A percentile compares a stretch with the other conserved stretches of the same genome.
These are phyloP conservation scores for Tylopilus rubrobrunneus DNA, from an alignment of 768 basidiomycete genomes.

Conservation along the genomic window DNA sequence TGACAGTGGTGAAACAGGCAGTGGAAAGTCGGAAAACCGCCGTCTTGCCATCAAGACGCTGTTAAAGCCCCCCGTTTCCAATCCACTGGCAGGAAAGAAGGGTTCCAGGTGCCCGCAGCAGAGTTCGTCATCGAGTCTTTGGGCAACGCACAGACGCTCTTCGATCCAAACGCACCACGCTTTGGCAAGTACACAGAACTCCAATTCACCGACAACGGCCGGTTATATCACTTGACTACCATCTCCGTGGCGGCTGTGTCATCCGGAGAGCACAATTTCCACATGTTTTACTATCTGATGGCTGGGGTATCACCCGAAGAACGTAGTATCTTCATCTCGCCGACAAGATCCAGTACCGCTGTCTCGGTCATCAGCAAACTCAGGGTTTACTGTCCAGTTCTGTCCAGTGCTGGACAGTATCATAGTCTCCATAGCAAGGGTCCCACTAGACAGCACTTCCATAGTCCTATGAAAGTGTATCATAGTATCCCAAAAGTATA, in stretches of 20 bases:
- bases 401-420: no score
- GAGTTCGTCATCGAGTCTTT: conserved; percentile 96
- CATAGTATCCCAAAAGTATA: no score
- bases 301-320: conserved; percentile 89
- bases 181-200: conserved; percentile 98
- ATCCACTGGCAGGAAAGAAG: conserved; percentile 75
- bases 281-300: conserved; percentile 96
- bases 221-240: conserved; percentile 92
- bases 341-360: no score
- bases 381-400: no score
- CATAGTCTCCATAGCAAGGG: no score
- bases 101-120: conserved; percentile 86
- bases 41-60: conserved; percentile 89
- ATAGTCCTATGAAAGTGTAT: no score
- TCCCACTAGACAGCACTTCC: no score
- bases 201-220: conserved; percentile 91
- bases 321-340: conserved; percentile 32
- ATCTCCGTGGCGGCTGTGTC: conserved; percentile 89
- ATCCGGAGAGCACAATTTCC: conserved; percentile 93
- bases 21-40: conserved; percentile 90
- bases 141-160: conserved; percentile 86
- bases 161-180: conserved; percentile 93
- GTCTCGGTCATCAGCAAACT: no score
- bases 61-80: conserved; percentile 84
- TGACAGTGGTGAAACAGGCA: conserved; percentile 83